phyloP scores from a whole-genome alignment of 1,284 basidiomycete genomes.

The Fomitopsis schrenkii region DNA sequence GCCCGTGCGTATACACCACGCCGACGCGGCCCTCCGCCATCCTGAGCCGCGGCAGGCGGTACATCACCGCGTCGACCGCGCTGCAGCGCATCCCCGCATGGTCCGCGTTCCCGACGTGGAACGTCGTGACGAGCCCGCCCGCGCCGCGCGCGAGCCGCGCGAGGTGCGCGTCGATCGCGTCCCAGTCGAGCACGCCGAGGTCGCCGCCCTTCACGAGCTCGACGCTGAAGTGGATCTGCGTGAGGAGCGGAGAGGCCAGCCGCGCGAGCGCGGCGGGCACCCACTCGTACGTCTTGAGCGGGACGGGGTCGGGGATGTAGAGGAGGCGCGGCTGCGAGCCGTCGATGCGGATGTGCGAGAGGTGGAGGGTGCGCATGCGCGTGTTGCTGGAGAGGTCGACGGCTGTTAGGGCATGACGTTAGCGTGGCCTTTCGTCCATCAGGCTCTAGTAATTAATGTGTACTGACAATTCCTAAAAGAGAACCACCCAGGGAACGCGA shows the following conservation, averaged over 20 bases:
- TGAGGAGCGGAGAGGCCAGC: neutral
- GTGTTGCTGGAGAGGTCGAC: neutral
- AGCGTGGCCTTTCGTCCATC: neutral
- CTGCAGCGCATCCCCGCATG: neutral
- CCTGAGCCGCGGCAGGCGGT: constrained; percentile 2
- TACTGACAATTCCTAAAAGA: constrained; percentile 1
- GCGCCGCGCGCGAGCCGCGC: neutral
- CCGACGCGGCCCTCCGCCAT: neutral
- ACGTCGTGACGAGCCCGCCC: constrained; percentile 3
- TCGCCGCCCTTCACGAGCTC: constrained; percentile 4
- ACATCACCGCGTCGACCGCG: constrained; percentile 3
- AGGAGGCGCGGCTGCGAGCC: constrained; percentile 2
- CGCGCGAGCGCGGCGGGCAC: constrained; percentile 3
- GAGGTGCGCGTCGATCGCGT: constrained; percentile 3
- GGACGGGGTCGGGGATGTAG: constrained; percentile 2
- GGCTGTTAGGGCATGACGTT: neutral
- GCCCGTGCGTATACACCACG: constrained; percentile 3
- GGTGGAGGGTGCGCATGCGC: neutral
- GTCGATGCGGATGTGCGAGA: constrained; percentile 3
- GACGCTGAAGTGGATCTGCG: constrained; percentile 4
- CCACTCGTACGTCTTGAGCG: constrained; percentile 4
- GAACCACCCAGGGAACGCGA: constrained; percentile 3
- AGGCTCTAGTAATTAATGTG: neutral
- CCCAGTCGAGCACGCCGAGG: constrained; percentile 4
- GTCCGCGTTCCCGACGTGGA: constrained; percentile 3